Evolutionary conservation across 2,329 filamentous ascomycete species (phyloP), one percentile per base, ranked within the genome.

Genomic region (Thelonectria blattea): DNA sequence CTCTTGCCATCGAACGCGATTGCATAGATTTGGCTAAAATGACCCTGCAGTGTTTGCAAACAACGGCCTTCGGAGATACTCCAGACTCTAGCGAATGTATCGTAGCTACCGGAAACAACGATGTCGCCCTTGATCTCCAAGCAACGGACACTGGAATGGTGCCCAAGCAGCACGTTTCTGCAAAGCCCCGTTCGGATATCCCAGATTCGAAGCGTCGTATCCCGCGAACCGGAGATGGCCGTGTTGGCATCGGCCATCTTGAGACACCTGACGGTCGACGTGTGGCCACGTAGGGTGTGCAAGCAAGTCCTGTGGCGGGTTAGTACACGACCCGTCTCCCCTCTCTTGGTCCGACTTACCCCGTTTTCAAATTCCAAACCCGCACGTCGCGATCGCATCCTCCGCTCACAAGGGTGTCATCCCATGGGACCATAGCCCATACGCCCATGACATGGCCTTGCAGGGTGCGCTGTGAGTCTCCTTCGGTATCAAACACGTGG

Each of bases 391-490:
- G 87, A 79, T 99, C 95, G 74, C 95, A 99, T 6, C 95, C 95
- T 70, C 95, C 95, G 70, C 93, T 97, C 61, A 99, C 95, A 62
- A 99, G 83, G 54, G 92, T 90, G 74, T 99, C 94, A 61, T 92
- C 94, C 91, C 93, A 97, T 7, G 95, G 95, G 22, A 99, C 93
- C 94, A 99, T 98, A 50, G 95, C 95, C 95, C 95, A 99, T 18
- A 99, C 95, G 42, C 95, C 95, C 95, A 99, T 99, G 46, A 98
- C 91, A 79, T 99, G 95, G 11, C 95, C 95, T 72, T 95, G 90
- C 27, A 99, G 80, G 2, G 92, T 97, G 74, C 93, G 92, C 69
- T 96, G 88, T 65, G 92, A 88, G 68, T 93, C 89, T 34, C 95
- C 95, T 67, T 95, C 88, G 1, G 92, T 93, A 74, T 98, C 92